phyloP scores from a whole-genome alignment of 768 basidiomycete genomes.

The Boletus huronensis region DNA sequence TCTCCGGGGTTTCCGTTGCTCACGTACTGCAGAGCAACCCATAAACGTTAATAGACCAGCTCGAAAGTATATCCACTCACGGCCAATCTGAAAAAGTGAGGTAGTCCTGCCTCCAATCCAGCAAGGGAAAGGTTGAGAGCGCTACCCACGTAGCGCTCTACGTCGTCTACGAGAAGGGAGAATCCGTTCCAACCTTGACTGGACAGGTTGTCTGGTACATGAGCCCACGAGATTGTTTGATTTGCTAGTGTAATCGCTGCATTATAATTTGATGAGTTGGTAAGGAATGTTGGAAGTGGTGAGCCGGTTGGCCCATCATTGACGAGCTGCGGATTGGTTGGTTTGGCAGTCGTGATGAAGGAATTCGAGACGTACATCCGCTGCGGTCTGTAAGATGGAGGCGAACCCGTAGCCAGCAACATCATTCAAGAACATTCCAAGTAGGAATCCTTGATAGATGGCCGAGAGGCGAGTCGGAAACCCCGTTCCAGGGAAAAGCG shows the following conservation, averaged over 20 bases:
- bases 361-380: constrained; percentile 46
- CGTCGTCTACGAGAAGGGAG: constrained; percentile 79
- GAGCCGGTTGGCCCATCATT: constrained; percentile 71
- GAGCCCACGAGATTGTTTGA: constrained; percentile 57
- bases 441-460: constrained; percentile 75
- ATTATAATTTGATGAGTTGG: constrained; percentile 69
- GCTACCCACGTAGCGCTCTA: constrained; percentile 70
- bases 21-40: constrained; percentile 41
- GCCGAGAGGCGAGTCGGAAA: constrained; percentile 80
- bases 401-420: constrained; percentile 77
- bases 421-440: constrained; percentile 81
- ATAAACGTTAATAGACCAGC: constrained; percentile 1
- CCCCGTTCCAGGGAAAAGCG: constrained; percentile 71
- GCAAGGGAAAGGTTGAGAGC: constrained; percentile 70
- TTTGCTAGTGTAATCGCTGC: constrained; percentile 48
- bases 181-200: constrained; percentile 68
- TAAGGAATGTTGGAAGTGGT: constrained; percentile 65
- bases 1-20: constrained; percentile 53
- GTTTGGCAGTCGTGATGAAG: not conserved
- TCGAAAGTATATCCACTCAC: constrained; percentile 40
- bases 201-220: constrained; percentile 34
- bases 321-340: constrained; percentile 48
- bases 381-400: constrained; percentile 73
- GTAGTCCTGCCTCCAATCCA: constrained; percentile 53
- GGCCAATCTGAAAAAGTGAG: constrained; percentile 78